Percentiles rank a stretch among this genome's conserved stretches.
Conservation (phyloP, 257 asterid species). For the Plantago major region DNA sequence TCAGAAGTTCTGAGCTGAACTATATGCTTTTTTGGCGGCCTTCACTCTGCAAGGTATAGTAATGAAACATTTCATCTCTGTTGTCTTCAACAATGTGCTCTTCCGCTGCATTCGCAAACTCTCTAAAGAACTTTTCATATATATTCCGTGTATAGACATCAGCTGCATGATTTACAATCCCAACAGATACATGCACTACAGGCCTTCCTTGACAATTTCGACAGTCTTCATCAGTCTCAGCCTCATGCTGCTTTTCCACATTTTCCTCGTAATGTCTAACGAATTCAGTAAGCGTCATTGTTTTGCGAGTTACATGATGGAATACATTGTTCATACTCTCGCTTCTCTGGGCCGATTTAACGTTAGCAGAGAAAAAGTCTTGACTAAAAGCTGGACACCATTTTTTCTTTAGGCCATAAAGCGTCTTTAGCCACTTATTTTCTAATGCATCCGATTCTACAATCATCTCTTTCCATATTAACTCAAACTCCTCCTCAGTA, state of each 20-base stretch:
- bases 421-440: background rate
- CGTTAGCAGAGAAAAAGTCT: constrained; percentile 1
- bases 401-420: constrained; percentile 2
- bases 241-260: background rate
- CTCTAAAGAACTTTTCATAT: background rate
- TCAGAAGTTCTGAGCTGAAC: background rate
- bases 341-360: constrained; percentile 12
- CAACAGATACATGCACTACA: too few species aligned
- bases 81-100: background rate
- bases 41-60: background rate
- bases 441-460: background rate
- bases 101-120: background rate
- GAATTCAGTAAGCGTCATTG: too few species aligned
- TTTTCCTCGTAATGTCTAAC: constrained; percentile 3
- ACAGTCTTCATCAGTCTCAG: constrained; percentile 5
- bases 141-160: background rate
- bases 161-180: background rate
- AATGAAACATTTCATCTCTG: background rate
- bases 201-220: background rate
- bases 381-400: constrained; percentile 4
- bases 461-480: background rate
- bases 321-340: too few species aligned
- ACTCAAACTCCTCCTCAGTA: background rate
- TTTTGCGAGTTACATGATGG: too few species aligned
- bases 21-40: background rate